Evolutionary conservation across 768 basidiomycete genomes (phyloP).

Genomic region (Cystobasidium tubakii): DNA sequence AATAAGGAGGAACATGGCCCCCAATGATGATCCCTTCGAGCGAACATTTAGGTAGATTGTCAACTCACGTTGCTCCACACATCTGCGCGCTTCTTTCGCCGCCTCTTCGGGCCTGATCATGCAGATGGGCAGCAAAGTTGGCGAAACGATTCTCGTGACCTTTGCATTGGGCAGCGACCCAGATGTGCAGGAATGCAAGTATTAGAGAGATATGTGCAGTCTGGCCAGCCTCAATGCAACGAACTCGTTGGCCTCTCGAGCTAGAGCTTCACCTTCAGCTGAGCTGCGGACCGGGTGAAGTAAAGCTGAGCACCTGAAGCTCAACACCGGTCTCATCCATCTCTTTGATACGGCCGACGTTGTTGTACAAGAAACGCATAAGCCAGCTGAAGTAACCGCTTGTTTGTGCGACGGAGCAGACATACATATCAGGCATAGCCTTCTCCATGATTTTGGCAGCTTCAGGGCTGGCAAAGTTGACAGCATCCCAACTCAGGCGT

Average conservation of each 20-base stretch:
- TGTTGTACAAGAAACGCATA: no score
- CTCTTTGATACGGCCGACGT: slow-evolving; percentile 12
- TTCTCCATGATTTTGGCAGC: slow-evolving; percentile 17
- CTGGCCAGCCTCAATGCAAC: not conserved
- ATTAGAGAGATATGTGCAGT: no score
- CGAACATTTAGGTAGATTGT: not conserved
- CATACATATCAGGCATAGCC: slow-evolving; percentile 13
- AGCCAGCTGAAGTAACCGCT: no score
- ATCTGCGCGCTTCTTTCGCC: slow-evolving; percentile 32
- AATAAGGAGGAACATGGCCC: not conserved
- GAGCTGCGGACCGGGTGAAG: slow-evolving; percentile 31
- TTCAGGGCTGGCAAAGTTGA: slow-evolving; percentile 16
- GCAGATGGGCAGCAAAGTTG: slow-evolving; percentile 33
- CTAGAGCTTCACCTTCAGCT: slow-evolving; percentile 31
- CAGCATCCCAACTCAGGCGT: slow-evolving; percentile 10
- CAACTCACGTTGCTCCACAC: slow-evolving; percentile 29
- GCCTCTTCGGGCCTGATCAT: slow-evolving; percentile 39
- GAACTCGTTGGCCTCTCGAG: slow-evolving; percentile 35
- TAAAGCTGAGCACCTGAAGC: slow-evolving; percentile 29
- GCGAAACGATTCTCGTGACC: slow-evolving; percentile 30
- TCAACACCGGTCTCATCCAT: slow-evolving; percentile 37
- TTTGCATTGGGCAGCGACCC: slow-evolving; percentile 25
- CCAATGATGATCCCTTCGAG: not conserved
- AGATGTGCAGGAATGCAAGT: no score
- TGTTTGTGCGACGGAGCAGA: no score